Conservation (phyloP, 495 filamentous ascomycete genomes). For the Jackrogersella multiformis region DNA sequence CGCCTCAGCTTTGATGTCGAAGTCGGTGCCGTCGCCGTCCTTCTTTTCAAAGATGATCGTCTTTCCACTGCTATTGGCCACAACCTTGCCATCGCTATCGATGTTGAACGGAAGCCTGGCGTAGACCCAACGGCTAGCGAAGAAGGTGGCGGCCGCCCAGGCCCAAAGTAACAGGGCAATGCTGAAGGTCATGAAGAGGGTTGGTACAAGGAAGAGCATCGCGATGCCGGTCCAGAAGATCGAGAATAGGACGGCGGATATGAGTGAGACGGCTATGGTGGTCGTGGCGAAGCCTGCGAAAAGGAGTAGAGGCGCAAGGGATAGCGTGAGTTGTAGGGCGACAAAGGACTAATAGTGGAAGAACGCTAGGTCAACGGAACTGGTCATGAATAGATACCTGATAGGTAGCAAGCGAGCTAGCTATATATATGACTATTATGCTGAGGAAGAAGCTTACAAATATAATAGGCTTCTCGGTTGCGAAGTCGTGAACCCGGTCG, state of each 20-base stretch:
- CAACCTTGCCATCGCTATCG: constrained; percentile 25
- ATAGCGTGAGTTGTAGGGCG: constrained; percentile 63
- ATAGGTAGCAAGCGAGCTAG: neutral
- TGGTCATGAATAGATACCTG: neutral
- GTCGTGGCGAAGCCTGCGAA: constrained; percentile 68
- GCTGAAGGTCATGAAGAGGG: constrained; percentile 66
- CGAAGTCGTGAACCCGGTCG: constrained; percentile 32
- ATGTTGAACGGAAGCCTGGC: constrained; percentile 37
- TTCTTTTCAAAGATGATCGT: constrained; percentile 39
- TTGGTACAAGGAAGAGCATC: constrained; percentile 69
- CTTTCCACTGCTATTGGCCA: constrained; percentile 15
- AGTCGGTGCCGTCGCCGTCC: constrained; percentile 10
- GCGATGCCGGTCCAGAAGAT: constrained; percentile 70
- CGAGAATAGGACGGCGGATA: constrained; percentile 66
- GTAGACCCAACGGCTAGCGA: constrained; percentile 63
- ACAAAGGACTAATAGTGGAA: constrained; percentile 58
- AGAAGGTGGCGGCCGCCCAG: constrained; percentile 66
- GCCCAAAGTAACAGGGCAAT: constrained; percentile 68
- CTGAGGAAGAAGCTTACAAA: constrained; percentile 43
- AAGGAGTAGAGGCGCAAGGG: constrained; percentile 66
- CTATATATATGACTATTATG: neutral
- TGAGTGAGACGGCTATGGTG: constrained; percentile 62
- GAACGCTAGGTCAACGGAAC: neutral
- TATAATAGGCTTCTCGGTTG: constrained; percentile 46
- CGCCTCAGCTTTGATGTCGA: constrained; percentile 36